A percentile compares a stretch with the other conserved stretches of the same genome.
Evolutionary conservation across 108 stramenopile genomes (phyloP).

Genomic region (Nitzschia putrida): DNA sequence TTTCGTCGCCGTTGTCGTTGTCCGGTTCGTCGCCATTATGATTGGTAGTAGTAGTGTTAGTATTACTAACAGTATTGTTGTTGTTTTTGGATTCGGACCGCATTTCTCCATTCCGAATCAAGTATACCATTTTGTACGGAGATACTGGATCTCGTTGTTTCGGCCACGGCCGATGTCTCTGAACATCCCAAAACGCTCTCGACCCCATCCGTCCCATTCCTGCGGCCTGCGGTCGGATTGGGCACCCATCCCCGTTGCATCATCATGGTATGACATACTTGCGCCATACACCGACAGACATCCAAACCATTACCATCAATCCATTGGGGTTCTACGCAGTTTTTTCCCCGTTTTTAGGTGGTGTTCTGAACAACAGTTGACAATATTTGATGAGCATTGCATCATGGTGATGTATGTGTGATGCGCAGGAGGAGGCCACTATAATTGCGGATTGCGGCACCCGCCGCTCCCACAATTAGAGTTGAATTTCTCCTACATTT

Average conservation of each 20-base stretch:
- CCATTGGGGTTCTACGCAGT: constrained; percentile 10
- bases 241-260: constrained; percentile 17
- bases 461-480: no score
- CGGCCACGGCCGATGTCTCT: constrained; percentile 5
- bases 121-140: constrained; percentile 30
- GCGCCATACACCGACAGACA: constrained; percentile 15
- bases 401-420: no score
- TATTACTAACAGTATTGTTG: no score
- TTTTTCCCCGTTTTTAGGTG: no score
- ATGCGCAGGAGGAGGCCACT: no score
- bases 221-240: constrained; percentile 9
- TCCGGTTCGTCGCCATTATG: no score
- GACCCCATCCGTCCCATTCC: constrained; percentile 11
- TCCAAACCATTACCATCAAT: constrained; percentile 15
- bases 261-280: constrained; percentile 21
- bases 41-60: no score
- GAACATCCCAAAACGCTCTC: constrained; percentile 7
- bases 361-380: no score
- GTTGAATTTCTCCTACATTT: no score
- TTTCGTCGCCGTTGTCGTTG: no score
- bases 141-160: constrained; percentile 14
- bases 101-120: constrained; percentile 51
- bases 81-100: constrained; percentile 21
- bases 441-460: no score
- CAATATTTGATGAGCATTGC: no score